Evolutionary conservation across 2,329 filamentous ascomycete species (phyloP).

Genomic region (Epichloe coenophiala): DNA sequence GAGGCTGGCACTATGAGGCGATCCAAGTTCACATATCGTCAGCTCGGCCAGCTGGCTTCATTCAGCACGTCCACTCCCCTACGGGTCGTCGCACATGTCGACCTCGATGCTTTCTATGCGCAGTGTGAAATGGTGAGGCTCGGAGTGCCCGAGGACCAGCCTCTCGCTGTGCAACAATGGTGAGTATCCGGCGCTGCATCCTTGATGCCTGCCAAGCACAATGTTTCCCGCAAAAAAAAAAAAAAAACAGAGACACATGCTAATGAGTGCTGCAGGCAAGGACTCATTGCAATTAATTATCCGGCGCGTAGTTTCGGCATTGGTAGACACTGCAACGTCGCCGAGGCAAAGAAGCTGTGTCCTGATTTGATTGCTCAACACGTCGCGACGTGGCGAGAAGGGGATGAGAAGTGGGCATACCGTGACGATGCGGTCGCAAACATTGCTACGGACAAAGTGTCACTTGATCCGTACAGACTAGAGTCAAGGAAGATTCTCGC

Average conservation of each 20-base stretch:
- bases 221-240: background rate
- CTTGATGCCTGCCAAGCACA: background rate
- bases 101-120: slow-evolving; percentile 94
- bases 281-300: slow-evolving; percentile 93
- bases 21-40: slow-evolving; percentile 75
- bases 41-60: slow-evolving; percentile 62
- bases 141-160: slow-evolving; percentile 57
- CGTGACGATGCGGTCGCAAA: slow-evolving; percentile 65
- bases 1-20: slow-evolving; percentile 17
- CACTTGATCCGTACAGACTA: slow-evolving; percentile 78
- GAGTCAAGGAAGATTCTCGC: slow-evolving; percentile 74
- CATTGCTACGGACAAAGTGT: slow-evolving; percentile 85
- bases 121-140: slow-evolving; percentile 92
- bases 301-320: slow-evolving; percentile 72
- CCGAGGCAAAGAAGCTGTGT: slow-evolving; percentile 77
- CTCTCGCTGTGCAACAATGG: slow-evolving; percentile 91
- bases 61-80: slow-evolving; percentile 63
- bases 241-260: background rate
- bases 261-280: slow-evolving; percentile 44
- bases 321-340: slow-evolving; percentile 61
- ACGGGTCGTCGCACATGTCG: slow-evolving; percentile 78
- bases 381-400: slow-evolving; percentile 88
- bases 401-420: slow-evolving; percentile 85
- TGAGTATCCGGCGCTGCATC: slow-evolving; percentile 19
- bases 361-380: slow-evolving; percentile 78